Percentiles rank a stretch among this genome's conserved stretches.
Evolutionary conservation across 2,329 filamentous ascomycete species (phyloP).

Genomic region (Capronia americana): DNA sequence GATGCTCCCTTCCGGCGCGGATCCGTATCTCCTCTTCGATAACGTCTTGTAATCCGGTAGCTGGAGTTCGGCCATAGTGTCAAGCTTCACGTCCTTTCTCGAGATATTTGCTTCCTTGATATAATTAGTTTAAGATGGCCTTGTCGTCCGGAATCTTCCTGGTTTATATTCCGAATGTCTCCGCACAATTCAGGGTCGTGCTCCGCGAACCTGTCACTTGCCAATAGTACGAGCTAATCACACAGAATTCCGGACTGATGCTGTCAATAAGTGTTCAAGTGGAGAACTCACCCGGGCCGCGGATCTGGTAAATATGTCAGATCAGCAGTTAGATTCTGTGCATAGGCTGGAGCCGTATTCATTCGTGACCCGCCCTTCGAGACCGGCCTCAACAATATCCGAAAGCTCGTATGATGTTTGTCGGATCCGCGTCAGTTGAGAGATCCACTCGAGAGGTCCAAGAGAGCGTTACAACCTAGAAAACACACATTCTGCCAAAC

Average conservation of each 20-base stretch:
- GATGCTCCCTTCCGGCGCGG: background rate
- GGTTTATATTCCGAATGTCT: background rate
- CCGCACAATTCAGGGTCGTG: background rate
- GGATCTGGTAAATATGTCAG: background rate
- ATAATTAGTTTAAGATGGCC: background rate
- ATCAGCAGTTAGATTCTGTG: background rate
- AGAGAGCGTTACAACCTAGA: background rate
- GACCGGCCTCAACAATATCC: background rate
- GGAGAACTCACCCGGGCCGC: background rate
- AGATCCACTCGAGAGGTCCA: background rate
- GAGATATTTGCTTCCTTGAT: background rate
- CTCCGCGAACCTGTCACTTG: background rate
- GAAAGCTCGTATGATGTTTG: background rate
- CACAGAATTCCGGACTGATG: background rate
- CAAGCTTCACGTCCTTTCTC: background rate
- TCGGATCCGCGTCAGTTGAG: background rate
- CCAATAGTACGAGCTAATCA: background rate
- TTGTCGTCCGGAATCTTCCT: background rate
- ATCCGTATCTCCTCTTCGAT: background rate
- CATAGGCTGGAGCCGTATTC: background rate
- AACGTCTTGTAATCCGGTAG: background rate
- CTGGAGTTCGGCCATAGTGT: background rate
- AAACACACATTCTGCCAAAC: too few relatives aligned
- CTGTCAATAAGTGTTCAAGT: background rate
- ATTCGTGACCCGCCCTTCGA: background rate